Evolutionary conservation across 2,329 filamentous ascomycete genomes (phyloP).

Genomic region (Nothophaeocryptopus gaeumannii): DNA sequence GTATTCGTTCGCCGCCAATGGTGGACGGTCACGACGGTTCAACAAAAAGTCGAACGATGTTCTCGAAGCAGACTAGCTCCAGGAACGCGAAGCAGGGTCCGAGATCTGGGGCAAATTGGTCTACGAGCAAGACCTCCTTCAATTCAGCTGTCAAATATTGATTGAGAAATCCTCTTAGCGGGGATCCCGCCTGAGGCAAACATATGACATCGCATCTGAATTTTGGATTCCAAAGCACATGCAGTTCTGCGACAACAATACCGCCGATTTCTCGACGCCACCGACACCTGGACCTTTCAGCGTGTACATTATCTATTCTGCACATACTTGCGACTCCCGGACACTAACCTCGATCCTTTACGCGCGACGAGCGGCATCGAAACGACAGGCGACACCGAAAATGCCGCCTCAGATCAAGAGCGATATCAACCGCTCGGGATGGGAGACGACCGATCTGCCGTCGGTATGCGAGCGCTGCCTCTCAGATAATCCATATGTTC

Average conservation of each 20-base stretch:
- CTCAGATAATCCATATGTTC: conserved; percentile 94
- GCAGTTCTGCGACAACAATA: background rate
- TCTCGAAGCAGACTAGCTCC: background rate
- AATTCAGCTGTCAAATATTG: no score
- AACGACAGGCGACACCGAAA: conserved; percentile 9
- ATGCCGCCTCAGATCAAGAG: conserved; percentile 95
- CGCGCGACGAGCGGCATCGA: background rate
- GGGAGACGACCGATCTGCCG: conserved; percentile 90
- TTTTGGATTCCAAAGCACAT: background rate
- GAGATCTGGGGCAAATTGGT: no score
- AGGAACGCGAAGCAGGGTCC: no score
- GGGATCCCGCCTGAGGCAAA: no score
- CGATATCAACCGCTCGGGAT: conserved; percentile 90
- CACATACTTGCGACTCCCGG: background rate
- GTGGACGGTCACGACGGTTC: background rate
- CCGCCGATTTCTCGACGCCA: background rate
- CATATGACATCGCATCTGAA: background rate
- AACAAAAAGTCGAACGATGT: conserved; percentile 10
- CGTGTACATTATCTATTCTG: no score
- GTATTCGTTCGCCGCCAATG: conserved; percentile 9
- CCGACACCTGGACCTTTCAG: no score
- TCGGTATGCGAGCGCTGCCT: conserved; percentile 90
- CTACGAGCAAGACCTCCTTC: no score
- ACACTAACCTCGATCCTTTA: background rate
- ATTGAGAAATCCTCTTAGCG: no score